These are phyloP conservation scores for Persicaria tinctoria DNA, from an alignment of 148 eudicot species.

Conservation along the genomic window DNA sequence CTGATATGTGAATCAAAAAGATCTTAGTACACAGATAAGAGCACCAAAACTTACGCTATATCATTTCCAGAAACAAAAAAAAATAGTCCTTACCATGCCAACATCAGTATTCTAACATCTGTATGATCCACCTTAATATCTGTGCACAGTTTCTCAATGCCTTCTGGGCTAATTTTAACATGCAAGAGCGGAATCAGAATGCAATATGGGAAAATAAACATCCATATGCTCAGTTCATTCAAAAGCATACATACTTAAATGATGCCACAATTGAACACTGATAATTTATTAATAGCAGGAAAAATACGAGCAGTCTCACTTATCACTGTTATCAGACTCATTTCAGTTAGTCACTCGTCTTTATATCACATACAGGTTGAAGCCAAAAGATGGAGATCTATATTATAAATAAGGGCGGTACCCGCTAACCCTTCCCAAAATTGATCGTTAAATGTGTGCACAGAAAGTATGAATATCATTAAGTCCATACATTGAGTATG, in stretches of 20 bases:
- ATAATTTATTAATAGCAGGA: not conserved
- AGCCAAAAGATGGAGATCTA: not conserved
- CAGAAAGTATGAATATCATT: not conserved
- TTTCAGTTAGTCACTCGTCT: not conserved
- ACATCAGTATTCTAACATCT: conserved; percentile 78
- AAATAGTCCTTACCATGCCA: conserved; percentile 66
- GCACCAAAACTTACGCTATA: not conserved
- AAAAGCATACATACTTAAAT: not conserved
- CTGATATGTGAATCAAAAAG: conserved; percentile 29
- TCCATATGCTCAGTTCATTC: not conserved
- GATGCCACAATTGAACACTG: not conserved
- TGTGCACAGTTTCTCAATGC: conserved; percentile 75
- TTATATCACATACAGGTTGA: not conserved
- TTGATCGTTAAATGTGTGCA: no score
- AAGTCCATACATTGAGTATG: not conserved
- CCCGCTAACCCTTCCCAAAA: not conserved
- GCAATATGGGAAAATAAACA: not conserved
- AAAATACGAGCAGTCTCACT: not conserved
- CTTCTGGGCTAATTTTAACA: conserved; percentile 61
- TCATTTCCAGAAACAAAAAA: not conserved
- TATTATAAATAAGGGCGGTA: not conserved
- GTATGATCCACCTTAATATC: conserved; percentile 82
- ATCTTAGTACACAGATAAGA: conserved; percentile 1
- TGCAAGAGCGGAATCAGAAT: conserved; percentile 2
- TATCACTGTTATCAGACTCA: not conserved